Evolutionary conservation across 2,329 filamentous ascomycete genomes (phyloP), one percentile per base, ranked within the genome.

Genomic region (Colletotrichum cereale): DNA sequence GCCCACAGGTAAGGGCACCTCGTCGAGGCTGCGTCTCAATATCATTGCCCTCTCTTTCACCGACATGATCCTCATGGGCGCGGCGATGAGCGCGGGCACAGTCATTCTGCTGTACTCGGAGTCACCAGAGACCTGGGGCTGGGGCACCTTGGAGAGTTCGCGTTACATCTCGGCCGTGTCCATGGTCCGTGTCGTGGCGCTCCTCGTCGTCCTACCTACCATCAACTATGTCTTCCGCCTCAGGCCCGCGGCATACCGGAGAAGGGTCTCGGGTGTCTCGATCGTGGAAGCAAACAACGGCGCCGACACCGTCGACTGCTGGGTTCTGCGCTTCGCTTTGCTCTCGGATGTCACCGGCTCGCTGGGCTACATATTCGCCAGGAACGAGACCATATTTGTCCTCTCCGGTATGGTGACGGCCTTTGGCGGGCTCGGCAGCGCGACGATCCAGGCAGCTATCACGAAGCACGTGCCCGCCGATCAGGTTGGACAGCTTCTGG

Each of bases 381-480:
- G 88, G 1, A 87, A 85, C 1, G 87, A 90, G 3, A 81, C 84
- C 0, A 74, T 93, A 0, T 96, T 98, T 80, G 87, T 93, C 4
- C 73, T 90, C 0, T 92, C 91, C 24, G 96, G 94, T 58, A 85
- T 93, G 55, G 76, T 95, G 24, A 92, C 94, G 1, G 88, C 94
- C 0, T 83, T 97, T 48, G 96, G 96, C 31, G 95, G 95, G 1
- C 91, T 98, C 56, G 95, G 92, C 0, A 92, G 92, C 44, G 95
- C 96, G 1, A 96, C 93, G 0, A 86, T 97, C 61, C 94, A 97
- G 78, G 92, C 93, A 1, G 89, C 92, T 0, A 84, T 98, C 62
- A 98, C 95, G 26, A 98, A 98, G 79, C 96, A 98, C 80, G 92
- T 98, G 0, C 94, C 95, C 0, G 86, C 90, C 0, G 93, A 96